Base-by-base conservation (phyloP, 805 yeast species). In the Lachancea lanzarotensis region DNA sequence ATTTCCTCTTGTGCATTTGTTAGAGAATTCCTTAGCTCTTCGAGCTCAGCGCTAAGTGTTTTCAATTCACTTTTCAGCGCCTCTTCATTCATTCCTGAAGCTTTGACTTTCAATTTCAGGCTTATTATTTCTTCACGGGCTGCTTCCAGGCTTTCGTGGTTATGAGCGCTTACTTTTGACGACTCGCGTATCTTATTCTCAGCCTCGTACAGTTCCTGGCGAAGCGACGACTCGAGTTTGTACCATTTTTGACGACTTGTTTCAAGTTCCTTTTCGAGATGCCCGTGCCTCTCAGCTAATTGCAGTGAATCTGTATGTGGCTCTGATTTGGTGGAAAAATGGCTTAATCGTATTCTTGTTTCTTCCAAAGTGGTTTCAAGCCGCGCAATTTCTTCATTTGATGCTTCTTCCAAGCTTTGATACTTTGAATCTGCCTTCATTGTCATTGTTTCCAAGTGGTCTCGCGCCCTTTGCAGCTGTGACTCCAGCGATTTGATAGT, bases 201-300 rank as follows among this genome's bases (percentile, higher is more conserved):
- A 10, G 38, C 25, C 13, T 37, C 46, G n/a, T 29, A 13, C 8
- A 38, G 13, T 30, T 36, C 31, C n/a, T 66, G 60, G 48, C 72
- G 67, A 47, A 88, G 70, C 2, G 79, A 71, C 33, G 83, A 74
- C 62, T 93, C 97, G 35, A 88, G 80, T 16, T 79, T 68, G 45
- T 83, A 81, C 95, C 96, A 87, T 60, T 83, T 86, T 50, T 82
- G 87, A 45, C 82, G 82, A 0, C 91, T 84, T 13, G 81, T 74
- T 7, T 84, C 75, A 52, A 85, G 82, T 60, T 89, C 93, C 2
- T 76, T 68, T 55, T 84, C 89, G 17, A 86, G 57, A 13, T 73
- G 66, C 36, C 74, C 78, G 51, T 81, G 79, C 34, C 76, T 32
- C 15, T 32, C 35, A 32, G 19, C 19, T 3, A 32, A 16, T 16